Conservation (phyloP, 148 eudicot genomes). For the Fagopyrum tataricum region DNA sequence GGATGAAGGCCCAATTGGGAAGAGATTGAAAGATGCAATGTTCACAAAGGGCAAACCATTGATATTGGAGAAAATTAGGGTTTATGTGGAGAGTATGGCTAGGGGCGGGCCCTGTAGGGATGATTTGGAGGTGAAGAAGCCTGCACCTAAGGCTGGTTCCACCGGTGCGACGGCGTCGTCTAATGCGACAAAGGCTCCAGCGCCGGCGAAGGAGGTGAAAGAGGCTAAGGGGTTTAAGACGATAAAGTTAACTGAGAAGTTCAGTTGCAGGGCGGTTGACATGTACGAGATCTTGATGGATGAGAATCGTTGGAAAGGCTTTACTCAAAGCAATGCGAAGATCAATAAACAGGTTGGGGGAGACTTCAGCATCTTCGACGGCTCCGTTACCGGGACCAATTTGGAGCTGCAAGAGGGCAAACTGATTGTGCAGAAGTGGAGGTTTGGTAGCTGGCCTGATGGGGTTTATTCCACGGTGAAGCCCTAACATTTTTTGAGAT, state of each 20-base stretch:
- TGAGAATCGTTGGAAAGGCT: conserved; percentile 98
- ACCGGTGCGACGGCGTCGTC: conserved; percentile 10
- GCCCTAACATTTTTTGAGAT: not conserved
- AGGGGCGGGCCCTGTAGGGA: conserved; percentile 82
- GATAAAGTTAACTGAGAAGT: conserved; percentile 75
- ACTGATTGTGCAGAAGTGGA: conserved; percentile 92
- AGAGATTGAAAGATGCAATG: conserved; percentile 55
- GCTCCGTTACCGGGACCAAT: conserved; percentile 73
- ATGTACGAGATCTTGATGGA: conserved; percentile 92
- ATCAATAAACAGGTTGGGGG: conserved; percentile 89
- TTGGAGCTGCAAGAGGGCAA: conserved; percentile 75
- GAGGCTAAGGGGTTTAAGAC: conserved; percentile 77
- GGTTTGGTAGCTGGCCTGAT: conserved; percentile 94
- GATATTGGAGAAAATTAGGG: conserved; percentile 61
- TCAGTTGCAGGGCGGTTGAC: conserved; percentile 68
- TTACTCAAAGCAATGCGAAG: conserved; percentile 89
- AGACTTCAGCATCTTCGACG: conserved; percentile 80
- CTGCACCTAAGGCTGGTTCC: conserved; percentile 20
- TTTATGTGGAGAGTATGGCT: conserved; percentile 69
- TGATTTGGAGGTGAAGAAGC: conserved; percentile 62
- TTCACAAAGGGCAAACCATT: conserved; percentile 46
- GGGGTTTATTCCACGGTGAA: conserved; percentile 73
- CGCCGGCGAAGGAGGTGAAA: conserved; percentile 27
- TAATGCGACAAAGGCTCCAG: conserved; percentile 7
- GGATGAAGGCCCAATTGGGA: conserved; percentile 58